phyloP scores from a whole-genome alignment of 345 rosid genomes.

The Eutrema yunnanense region DNA sequence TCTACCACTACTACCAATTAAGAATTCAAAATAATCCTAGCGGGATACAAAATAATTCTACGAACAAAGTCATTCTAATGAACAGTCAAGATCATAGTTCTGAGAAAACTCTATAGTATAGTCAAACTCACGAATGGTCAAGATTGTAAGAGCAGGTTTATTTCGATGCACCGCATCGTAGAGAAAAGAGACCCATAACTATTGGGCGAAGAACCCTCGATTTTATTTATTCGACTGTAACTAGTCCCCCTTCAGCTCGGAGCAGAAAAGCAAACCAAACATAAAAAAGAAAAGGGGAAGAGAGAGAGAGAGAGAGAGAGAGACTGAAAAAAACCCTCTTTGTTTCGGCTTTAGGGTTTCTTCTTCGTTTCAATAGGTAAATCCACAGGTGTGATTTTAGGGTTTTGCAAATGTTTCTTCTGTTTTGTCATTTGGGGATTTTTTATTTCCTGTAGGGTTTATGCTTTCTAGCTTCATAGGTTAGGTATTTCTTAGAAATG shows the following conservation, averaged over 20 bases:
- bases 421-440: neutral
- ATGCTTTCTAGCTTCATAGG: neutral
- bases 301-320: neutral
- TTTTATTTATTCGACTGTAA: neutral
- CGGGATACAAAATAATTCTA: neutral
- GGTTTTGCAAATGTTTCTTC: neutral
- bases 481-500: slow-evolving; percentile 4
- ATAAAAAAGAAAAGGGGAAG: no score
- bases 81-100: neutral
- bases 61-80: neutral
- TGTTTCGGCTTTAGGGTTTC: slow-evolving; percentile 18
- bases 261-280: neutral
- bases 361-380: neutral
- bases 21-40: slow-evolving; percentile 7
- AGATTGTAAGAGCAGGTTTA: neutral
- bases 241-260: neutral
- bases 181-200: neutral
- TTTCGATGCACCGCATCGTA: neutral
- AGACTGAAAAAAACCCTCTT: neutral
- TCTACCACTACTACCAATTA: slow-evolving; percentile 4
- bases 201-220: neutral
- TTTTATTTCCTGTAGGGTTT: neutral
- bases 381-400: slow-evolving; percentile 4
- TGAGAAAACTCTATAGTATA: neutral
- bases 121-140: neutral